Evolutionary conservation across 2,329 filamentous ascomycete species (phyloP).

Genomic region (Trichophaea hybrida): DNA sequence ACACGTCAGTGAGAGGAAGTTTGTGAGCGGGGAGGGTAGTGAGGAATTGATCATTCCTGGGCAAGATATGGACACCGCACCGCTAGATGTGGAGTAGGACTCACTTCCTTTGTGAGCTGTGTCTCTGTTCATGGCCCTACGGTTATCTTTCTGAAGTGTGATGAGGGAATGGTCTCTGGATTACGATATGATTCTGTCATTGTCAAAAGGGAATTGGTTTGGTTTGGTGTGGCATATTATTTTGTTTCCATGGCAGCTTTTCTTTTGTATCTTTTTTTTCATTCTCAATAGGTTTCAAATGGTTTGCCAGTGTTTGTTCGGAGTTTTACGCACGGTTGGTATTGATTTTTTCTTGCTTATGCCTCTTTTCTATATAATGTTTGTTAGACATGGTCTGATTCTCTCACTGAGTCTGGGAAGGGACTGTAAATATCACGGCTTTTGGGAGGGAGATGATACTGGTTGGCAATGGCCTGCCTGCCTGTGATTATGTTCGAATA

Average conservation of each 20-base stretch:
- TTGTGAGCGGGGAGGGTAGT: constrained; percentile 56
- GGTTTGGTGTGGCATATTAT: background rate
- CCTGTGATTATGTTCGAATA: too few species aligned
- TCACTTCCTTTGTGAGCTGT: too few species aligned
- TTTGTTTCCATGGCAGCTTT: background rate
- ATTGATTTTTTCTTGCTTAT: background rate
- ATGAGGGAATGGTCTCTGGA: too few species aligned
- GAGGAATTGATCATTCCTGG: constrained; percentile 62
- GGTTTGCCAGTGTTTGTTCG: background rate
- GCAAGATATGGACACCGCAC: constrained; percentile 20
- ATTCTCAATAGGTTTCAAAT: background rate
- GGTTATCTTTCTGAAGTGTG: too few species aligned
- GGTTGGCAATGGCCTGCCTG: background rate
- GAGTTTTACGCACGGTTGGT: background rate
- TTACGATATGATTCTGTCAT: too few species aligned
- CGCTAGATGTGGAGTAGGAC: constrained; percentile 16
- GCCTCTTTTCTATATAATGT: background rate
- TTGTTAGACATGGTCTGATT: background rate
- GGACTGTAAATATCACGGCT: constrained; percentile 3
- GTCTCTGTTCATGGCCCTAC: too few species aligned
- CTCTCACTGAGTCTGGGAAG: background rate
- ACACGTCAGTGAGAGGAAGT: constrained; percentile 79
- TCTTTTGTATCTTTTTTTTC: background rate
- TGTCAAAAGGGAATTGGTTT: too few species aligned
- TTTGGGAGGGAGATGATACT: background rate